These are phyloP conservation scores for Vigna angularis DNA, from an alignment of 306 rosid species.

Conservation along the genomic window DNA sequence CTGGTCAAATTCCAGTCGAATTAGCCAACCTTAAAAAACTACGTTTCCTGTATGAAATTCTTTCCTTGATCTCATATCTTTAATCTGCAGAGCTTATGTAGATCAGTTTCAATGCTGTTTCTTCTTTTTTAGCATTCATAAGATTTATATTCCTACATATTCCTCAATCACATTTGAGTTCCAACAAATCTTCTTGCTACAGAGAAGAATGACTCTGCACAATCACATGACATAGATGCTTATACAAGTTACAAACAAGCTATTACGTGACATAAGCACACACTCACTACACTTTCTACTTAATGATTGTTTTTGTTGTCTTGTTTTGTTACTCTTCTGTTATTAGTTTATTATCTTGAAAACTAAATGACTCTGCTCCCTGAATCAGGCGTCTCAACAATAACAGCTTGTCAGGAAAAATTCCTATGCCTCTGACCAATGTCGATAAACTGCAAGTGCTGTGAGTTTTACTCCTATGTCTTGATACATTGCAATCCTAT, in stretches of 20 bases:
- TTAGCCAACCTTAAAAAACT: constrained; percentile 63
- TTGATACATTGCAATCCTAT: constrained; percentile 28
- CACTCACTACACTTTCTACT: background rate
- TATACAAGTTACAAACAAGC: background rate
- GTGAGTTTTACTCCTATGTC: constrained; percentile 63
- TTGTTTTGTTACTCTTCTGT: constrained; percentile 19
- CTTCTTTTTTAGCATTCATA: constrained; percentile 20
- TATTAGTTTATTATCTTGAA: constrained; percentile 6
- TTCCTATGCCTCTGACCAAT: constrained; percentile 64
- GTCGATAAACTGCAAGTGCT: constrained; percentile 75
- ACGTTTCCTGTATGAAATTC: constrained; percentile 76
- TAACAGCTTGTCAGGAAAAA: constrained; percentile 76
- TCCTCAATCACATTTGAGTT: background rate
- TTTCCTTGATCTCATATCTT: constrained; percentile 51
- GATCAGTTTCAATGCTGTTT: background rate
- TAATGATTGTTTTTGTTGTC: constrained; percentile 20
- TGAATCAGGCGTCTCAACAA: constrained; percentile 92
- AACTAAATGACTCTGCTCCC: constrained; percentile 46
- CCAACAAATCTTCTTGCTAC: background rate
- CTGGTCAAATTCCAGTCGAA: constrained; percentile 51
- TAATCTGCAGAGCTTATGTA: constrained; percentile 30
- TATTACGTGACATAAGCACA: background rate
- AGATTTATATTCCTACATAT: constrained; percentile 15
- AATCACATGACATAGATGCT: constrained; percentile 19
- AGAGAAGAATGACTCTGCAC: constrained; percentile 1